phyloP scores from a whole-genome alignment of 2,329 filamentous ascomycete genomes.

The Xylaria sp. region DNA sequence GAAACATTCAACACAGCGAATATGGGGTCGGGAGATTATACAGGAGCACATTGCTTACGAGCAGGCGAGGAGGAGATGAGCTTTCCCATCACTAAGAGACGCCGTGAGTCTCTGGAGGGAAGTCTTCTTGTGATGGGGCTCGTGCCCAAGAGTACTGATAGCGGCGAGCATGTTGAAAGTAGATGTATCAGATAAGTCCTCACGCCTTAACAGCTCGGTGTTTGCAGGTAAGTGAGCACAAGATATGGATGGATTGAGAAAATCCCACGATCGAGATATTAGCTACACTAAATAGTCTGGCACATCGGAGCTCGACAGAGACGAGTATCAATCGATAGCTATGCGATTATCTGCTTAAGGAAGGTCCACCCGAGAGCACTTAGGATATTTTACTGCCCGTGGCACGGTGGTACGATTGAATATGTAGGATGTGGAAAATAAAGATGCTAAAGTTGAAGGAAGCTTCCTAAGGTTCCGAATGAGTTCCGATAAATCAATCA shows the following conservation, averaged over 20 bases:
- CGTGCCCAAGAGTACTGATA: constrained; percentile 45
- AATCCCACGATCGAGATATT: neutral
- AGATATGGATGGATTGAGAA: neutral
- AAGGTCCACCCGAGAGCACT: constrained; percentile 27
- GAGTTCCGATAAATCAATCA: constrained; percentile 9
- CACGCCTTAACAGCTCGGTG: neutral
- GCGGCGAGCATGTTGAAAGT: constrained; percentile 43
- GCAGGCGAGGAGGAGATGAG: constrained; percentile 73
- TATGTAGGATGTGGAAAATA: constrained; percentile 5
- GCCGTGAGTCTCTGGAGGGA: constrained; percentile 47
- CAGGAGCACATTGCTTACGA: constrained; percentile 50
- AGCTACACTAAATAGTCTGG: neutral
- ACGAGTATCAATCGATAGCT: neutral
- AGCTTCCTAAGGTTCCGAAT: neutral
- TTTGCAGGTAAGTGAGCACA: neutral
- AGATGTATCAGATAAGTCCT: too few relatives aligned
- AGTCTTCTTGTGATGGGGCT: constrained; percentile 43
- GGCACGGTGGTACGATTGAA: constrained; percentile 8
- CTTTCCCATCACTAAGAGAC: constrained; percentile 60
- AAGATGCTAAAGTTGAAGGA: neutral
- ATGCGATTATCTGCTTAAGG: constrained; percentile 17
- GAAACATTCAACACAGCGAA: neutral
- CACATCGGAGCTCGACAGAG: neutral
- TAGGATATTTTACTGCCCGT: neutral
- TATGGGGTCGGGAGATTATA: constrained; percentile 1